phyloP scores from a whole-genome alignment of 208 protist genomes.

The Wallacemonas collosoma region DNA sequence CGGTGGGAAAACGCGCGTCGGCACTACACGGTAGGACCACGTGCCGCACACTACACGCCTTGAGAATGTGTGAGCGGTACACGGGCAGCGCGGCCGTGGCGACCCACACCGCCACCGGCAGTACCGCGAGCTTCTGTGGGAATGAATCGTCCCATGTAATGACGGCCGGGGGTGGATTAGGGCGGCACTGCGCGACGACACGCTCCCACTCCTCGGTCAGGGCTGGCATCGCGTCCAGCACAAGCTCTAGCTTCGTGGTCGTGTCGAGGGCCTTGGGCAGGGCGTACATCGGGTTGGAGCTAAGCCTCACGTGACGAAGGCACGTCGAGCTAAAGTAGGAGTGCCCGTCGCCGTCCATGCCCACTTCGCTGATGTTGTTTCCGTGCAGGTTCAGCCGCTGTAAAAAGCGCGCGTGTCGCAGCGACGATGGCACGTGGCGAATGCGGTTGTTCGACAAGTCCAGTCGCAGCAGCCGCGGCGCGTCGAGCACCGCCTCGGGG shows the following conservation, averaged over 20 bases:
- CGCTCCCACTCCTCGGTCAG: slow-evolving; percentile 71
- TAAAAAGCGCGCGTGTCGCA: slow-evolving; percentile 43
- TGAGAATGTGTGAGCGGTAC: slow-evolving; percentile 40
- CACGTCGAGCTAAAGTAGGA: slow-evolving; percentile 64
- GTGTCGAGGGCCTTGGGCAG: slow-evolving; percentile 61
- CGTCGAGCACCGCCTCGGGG: slow-evolving; percentile 59
- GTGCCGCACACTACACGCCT: slow-evolving; percentile 39
- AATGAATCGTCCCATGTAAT: slow-evolving; percentile 86
- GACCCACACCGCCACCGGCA: slow-evolving; percentile 49
- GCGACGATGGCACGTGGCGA: slow-evolving; percentile 35
- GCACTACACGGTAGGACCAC: slow-evolving; percentile 43
- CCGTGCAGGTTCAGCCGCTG: slow-evolving; percentile 63
- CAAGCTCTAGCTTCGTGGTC: slow-evolving; percentile 57
- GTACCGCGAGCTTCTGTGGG: slow-evolving; percentile 26
- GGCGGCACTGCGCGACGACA: slow-evolving; percentile 17
- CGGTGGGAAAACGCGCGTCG: slow-evolving; percentile 30
- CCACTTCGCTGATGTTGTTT: slow-evolving; percentile 64
- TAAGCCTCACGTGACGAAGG: slow-evolving; percentile 68
- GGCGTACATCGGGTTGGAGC: slow-evolving; percentile 56
- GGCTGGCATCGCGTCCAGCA: slow-evolving; percentile 67
- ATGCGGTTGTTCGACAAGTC: slow-evolving; percentile 82
- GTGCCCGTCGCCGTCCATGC: slow-evolving; percentile 20
- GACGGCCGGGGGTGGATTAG: slow-evolving; percentile 24
- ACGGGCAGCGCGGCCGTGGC: slow-evolving; percentile 40
- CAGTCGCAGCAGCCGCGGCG: slow-evolving; percentile 56